Evolutionary conservation across 2,329 filamentous ascomycete species (phyloP), one percentile per base, ranked within the genome.

Genomic region (Westerdykella aurantiaca): DNA sequence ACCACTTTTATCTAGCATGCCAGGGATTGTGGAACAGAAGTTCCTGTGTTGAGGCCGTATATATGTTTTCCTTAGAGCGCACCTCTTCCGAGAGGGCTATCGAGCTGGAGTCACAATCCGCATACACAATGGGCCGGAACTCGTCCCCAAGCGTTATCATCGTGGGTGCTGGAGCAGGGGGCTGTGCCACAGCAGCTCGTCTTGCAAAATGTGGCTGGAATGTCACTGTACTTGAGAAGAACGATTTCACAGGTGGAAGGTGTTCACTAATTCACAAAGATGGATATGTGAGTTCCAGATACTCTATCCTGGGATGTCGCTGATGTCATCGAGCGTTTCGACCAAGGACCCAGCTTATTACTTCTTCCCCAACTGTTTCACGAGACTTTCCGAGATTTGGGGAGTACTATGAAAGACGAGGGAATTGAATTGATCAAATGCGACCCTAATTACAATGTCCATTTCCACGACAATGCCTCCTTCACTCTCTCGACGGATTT

Each of bases 171-270:
- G 85, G 85, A 46, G 80, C 80, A 37, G 85, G 85, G 40, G 85
- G 85, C 46, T 79, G 86, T 34, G 78, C 82, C n/a, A 81, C 80
- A 1, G 82, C 85, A 44, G 84, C 85, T 2, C 79, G 85, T 37
- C 77, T 88, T 10, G 82, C 83, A 39, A 83, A 82, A 58, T 77
- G 83, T 2, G 85, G 85, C 33, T 81, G 83, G 61, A 63, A 74
- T 29, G 85, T 88, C n/a, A 88, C 83, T 0, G 81, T 88, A 1
- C 68, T 88, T n/a, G 85, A 89, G 66, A 88, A 88, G 72, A 88
- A 88, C 58, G 69, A 70, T 44, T 86, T 85, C 61, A 82, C 80
- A 0, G 85, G 85, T 37, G 85, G 85, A 4, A 73, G 85, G 43
- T 88, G 84, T 66, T 84, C 79, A 37, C 67, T 88, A 21, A 74